These are phyloP conservation scores for Colletotrichum orbiculare DNA, from an alignment of 2,329 filamentous ascomycete species.

Conservation along the genomic window DNA sequence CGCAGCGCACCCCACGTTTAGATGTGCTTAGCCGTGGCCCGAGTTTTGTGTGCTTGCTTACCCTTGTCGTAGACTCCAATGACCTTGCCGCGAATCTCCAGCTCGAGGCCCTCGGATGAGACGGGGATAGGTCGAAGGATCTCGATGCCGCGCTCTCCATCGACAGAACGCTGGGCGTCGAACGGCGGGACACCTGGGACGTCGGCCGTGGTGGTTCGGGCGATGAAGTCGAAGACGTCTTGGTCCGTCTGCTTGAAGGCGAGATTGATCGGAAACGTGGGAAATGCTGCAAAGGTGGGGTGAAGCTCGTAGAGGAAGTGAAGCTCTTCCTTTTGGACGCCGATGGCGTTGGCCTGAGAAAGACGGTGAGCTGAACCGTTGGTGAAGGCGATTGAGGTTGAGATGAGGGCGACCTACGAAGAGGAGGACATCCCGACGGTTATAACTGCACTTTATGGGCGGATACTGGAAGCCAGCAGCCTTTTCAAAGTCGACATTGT, in stretches of 20 bases:
- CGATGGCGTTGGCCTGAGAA: slow-evolving; percentile 52
- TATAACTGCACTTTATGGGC: slow-evolving; percentile 52
- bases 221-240: slow-evolving; percentile 56
- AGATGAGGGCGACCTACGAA: slow-evolving; percentile 44
- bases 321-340: slow-evolving; percentile 50
- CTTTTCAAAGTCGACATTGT: slow-evolving; percentile 55
- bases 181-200: slow-evolving; percentile 54
- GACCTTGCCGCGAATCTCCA: slow-evolving; percentile 53
- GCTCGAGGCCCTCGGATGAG: slow-evolving; percentile 47
- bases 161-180: slow-evolving; percentile 53
- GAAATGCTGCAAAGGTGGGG: slow-evolving; percentile 55
- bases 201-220: slow-evolving; percentile 45
- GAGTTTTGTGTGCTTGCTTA: background rate
- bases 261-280: slow-evolving; percentile 59
- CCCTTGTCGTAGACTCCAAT: slow-evolving; percentile 58
- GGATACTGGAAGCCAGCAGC: slow-evolving; percentile 50
- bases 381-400: background rate
- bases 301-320: slow-evolving; percentile 58
- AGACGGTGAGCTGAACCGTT: background rate
- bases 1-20: background rate
- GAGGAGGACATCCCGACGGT: slow-evolving; percentile 55
- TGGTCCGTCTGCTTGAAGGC: slow-evolving; percentile 57
- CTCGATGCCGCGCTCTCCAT: slow-evolving; percentile 54
- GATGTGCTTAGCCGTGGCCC: background rate
- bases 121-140: slow-evolving; percentile 50